Conservation (phyloP, 2,329 filamentous ascomycete species). For the Simplicillium aogashimaense region DNA sequence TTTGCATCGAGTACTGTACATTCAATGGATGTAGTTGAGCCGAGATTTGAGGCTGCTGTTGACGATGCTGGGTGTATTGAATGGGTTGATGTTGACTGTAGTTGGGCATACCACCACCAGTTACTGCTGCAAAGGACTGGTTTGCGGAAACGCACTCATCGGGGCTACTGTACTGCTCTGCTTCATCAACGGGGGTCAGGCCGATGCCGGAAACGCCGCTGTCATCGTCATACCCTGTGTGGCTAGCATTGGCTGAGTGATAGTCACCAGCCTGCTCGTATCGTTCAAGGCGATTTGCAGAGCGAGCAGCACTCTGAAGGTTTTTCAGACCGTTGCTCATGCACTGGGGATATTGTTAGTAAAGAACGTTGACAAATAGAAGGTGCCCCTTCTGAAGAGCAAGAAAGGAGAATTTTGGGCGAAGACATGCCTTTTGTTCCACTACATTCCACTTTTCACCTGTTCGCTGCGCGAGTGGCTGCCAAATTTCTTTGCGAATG, state of each 20-base stretch:
- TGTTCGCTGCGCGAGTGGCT: constrained; percentile 56
- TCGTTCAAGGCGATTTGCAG: constrained; percentile 56
- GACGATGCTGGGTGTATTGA: constrained; percentile 10
- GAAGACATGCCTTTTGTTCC: constrained; percentile 45
- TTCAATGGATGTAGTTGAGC: constrained; percentile 4
- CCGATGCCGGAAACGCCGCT: constrained; percentile 57
- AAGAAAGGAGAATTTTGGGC: neutral
- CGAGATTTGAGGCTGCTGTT: too few relatives aligned
- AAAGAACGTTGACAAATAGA: neutral
- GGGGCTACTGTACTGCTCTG: constrained; percentile 46
- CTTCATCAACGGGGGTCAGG: constrained; percentile 48
- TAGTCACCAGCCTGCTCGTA: constrained; percentile 12
- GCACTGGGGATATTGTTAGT: constrained; percentile 41
- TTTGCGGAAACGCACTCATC: constrained; percentile 35
- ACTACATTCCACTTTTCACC: constrained; percentile 77
- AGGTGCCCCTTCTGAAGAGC: neutral
- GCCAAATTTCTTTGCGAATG: constrained; percentile 75
- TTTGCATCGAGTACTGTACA: too few relatives aligned
- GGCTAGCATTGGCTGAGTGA: constrained; percentile 13
- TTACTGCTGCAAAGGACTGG: constrained; percentile 29
- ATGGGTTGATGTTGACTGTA: constrained; percentile 17
- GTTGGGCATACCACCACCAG: constrained; percentile 17
- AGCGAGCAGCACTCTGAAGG: constrained; percentile 59
- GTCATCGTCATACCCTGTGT: constrained; percentile 54
- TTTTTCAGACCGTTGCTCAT: constrained; percentile 80